Conservation (phyloP, 768 basidiomycete species). For the Termitomyces heimii region DNA sequence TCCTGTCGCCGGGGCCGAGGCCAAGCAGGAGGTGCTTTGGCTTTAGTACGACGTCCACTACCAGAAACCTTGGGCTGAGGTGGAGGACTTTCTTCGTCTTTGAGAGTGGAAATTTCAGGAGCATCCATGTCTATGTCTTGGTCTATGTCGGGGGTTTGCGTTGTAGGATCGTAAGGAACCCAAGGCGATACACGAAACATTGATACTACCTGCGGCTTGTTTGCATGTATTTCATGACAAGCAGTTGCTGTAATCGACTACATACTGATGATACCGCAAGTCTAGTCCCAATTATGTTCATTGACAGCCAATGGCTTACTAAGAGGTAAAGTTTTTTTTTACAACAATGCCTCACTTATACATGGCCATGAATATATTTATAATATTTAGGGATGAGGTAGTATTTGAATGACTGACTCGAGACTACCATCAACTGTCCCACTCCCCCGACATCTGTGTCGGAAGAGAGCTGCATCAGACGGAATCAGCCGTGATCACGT, state of each 20-base stretch:
- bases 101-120: constrained; percentile 75
- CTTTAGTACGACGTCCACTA: constrained; percentile 16
- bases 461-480: too few species aligned
- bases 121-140: constrained; percentile 67
- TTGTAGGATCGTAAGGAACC: constrained; percentile 47
- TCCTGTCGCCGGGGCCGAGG: constrained; percentile 17
- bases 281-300: constrained; percentile 1
- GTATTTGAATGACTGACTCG: too few species aligned
- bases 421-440: too few species aligned
- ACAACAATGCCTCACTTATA: background rate
- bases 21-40: constrained; percentile 14
- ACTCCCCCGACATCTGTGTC: too few species aligned
- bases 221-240: constrained; percentile 31
- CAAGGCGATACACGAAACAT: constrained; percentile 62
- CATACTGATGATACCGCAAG: constrained; percentile 12
- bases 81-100: constrained; percentile 68
- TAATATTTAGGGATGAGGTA: background rate
- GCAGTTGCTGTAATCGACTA: constrained; percentile 5
- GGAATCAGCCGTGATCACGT: too few species aligned
- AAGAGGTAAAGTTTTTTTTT: background rate
- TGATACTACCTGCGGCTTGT: constrained; percentile 28
- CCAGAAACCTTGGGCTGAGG: constrained; percentile 32
- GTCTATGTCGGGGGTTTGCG: constrained; percentile 28
- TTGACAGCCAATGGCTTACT: background rate
- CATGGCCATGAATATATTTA: background rate